phyloP scores from a whole-genome alignment of 108 stramenopile species.

The Skeletonema menzelii region DNA sequence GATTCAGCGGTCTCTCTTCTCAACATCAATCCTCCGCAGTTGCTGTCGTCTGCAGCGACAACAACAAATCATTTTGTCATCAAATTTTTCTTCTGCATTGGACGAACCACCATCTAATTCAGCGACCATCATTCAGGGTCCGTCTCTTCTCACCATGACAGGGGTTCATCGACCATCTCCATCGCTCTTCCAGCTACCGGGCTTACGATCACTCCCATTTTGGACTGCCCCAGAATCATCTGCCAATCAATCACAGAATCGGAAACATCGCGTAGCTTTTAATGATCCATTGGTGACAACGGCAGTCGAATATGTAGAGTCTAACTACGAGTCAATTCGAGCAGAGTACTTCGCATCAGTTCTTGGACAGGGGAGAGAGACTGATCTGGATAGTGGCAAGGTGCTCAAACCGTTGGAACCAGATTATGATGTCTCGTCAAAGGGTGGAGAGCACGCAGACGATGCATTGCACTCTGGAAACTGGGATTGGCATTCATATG shows the following conservation, averaged over 20 bases:
- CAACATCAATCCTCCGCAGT: background rate
- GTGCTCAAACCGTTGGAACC: conserved; percentile 46
- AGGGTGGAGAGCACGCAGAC: conserved; percentile 49
- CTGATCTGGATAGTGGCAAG: conserved; percentile 6
- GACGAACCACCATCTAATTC: conserved; percentile 16
- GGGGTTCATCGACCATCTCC: conserved; percentile 75
- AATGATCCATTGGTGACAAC: conserved; percentile 70
- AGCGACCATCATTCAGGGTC: conserved; percentile 74
- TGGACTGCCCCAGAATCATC: conserved; percentile 50
- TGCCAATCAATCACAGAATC: conserved; percentile 7
- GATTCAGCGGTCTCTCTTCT: background rate
- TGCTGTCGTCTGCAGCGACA: background rate
- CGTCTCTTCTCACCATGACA: conserved; percentile 67
- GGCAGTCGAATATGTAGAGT: conserved; percentile 70
- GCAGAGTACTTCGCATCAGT: conserved; percentile 68
- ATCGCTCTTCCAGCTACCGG: conserved; percentile 73
- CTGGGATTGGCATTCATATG: conserved; percentile 94
- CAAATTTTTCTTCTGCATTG: background rate
- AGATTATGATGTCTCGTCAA: conserved; percentile 58
- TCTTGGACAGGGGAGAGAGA: conserved; percentile 21
- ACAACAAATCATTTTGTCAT: background rate
- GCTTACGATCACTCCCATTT: conserved; percentile 70
- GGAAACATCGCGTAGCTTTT: conserved; percentile 62
- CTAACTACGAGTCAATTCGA: conserved; percentile 53
- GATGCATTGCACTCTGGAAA: conserved; percentile 47